Evolutionary conservation across 305 asterid genomes (phyloP), one percentile per base, ranked within the genome.

Genomic region (Fraxinus velutina): DNA sequence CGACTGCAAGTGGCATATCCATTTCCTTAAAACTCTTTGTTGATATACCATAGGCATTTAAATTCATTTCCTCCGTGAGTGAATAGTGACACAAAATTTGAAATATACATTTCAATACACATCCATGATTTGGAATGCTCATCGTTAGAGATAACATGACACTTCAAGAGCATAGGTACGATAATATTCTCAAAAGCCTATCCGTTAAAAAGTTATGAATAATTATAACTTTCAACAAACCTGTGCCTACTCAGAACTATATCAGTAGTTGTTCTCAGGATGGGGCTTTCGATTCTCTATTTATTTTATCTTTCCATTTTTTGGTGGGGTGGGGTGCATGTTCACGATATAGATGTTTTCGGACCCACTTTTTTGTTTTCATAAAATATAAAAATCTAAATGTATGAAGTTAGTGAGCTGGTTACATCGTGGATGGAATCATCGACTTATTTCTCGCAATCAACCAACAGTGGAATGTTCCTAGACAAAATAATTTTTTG

Each of bases 21-120:
- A 72, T 73, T 44, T 84, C 77, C 70, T 77, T 62, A 70, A 19
- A 74, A 27, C 70, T 64, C 73, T 21, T 52, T 32, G 22, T 84
- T 17, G 9, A 68, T 57, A 57, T 62, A 22, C 36, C 78, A 34
- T 50, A 34, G 70, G 60, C 80, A 24, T 19, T 73, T 42, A 9
- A 42, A 33, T 74, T 68, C 73, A 64, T 80, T 76, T 42, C 73
- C 79, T 72, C 37, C 1, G 13, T 64, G 71, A 9, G 52, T 22
- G 66, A 19, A 19, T 55, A 55, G 4, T 6, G 34, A 36, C 27
- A 57, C 66, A 13, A 80, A 50, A 15, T 76, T 27, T 15, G 37
- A 76, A 47, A 44, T 50, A 5, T 44, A 7, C 30, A 76, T 76
- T 50, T 76, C 44, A 50, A 52, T 17, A 55, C 29, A 19, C 66